phyloP scores from a whole-genome alignment of 2,329 filamentous ascomycete species.

The Ophiocordyceps camponoti-leonardi region DNA sequence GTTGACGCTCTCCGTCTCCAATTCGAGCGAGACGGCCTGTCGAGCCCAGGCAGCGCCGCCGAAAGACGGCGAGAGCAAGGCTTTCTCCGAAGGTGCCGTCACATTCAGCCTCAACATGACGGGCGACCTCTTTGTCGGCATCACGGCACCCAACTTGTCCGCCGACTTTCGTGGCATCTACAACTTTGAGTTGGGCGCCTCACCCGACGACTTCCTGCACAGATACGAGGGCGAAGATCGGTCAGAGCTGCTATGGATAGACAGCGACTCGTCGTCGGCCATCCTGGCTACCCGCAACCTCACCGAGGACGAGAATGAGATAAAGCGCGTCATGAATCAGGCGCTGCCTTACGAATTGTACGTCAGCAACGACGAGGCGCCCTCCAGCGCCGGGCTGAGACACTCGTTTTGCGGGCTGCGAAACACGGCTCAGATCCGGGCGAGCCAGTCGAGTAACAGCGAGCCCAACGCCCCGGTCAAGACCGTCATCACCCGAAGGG shows the following conservation, averaged over 20 bases:
- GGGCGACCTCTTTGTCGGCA: slow-evolving; percentile 56
- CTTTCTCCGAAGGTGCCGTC: slow-evolving; percentile 53
- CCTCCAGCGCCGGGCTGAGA: slow-evolving; percentile 48
- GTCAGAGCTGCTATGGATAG: slow-evolving; percentile 56
- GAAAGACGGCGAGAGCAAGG: slow-evolving; percentile 12
- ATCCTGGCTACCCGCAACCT: slow-evolving; percentile 65
- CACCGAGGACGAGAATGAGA: slow-evolving; percentile 35
- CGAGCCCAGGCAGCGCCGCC: slow-evolving; percentile 7
- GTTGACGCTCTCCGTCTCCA: slow-evolving; percentile 63
- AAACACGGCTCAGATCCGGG: slow-evolving; percentile 44
- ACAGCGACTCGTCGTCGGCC: slow-evolving; percentile 65
- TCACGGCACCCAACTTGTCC: slow-evolving; percentile 52
- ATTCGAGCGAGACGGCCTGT: slow-evolving; percentile 14
- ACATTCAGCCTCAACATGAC: slow-evolving; percentile 44
- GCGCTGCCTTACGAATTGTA: slow-evolving; percentile 61
- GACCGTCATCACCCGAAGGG: slow-evolving; percentile 53
- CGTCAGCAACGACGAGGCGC: slow-evolving; percentile 43
- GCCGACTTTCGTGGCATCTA: slow-evolving; percentile 46
- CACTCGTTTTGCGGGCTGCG: slow-evolving; percentile 71
- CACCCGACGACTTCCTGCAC: slow-evolving; percentile 65
- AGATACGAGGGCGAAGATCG: slow-evolving; percentile 27
- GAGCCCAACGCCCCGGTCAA: slow-evolving; percentile 28
- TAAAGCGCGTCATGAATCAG: slow-evolving; percentile 35
- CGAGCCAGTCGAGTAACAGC: slow-evolving; percentile 29
- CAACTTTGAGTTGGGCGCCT: slow-evolving; percentile 68